A percentile compares a stretch with the other conserved stretches of the same genome.
phyloP scores from a whole-genome alignment of 345 rosid genomes.

The Turritis glabra region DNA sequence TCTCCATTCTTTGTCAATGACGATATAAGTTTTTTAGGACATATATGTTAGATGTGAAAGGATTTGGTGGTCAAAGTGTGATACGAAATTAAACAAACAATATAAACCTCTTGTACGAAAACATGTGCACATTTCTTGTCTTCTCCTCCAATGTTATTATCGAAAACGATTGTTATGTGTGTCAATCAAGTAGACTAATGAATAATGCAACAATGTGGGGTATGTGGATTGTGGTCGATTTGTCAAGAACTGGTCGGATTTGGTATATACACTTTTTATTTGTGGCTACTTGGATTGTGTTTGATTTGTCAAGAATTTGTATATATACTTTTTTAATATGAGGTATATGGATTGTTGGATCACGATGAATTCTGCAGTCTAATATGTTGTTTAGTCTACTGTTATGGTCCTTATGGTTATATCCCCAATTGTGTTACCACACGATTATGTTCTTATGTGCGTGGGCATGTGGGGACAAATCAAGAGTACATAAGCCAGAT shows the following conservation, averaged over 20 bases:
- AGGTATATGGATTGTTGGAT: background rate
- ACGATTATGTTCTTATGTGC: background rate
- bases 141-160: background rate
- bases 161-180: background rate
- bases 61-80: constrained; percentile 34
- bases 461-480: constrained; percentile 17
- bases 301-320: too few species aligned
- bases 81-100: constrained; percentile 19
- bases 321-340: too few species aligned
- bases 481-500: background rate
- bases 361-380: constrained; percentile 6
- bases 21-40: constrained; percentile 17
- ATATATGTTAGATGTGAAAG: constrained; percentile 21
- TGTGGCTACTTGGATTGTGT: background rate
- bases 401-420: too few species aligned
- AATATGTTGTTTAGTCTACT: background rate
- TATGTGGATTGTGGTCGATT: background rate
- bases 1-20: constrained; percentile 26
- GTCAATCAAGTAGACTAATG: constrained; percentile 15
- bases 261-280: background rate
- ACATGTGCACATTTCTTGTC: constrained; percentile 11
- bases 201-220: background rate
- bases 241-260: background rate
- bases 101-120: constrained; percentile 11
- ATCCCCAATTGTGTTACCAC: constrained; percentile 4